Conservation (phyloP, 2,329 filamentous ascomycete genomes). For the Sclerotinia sclerotiorum region DNA sequence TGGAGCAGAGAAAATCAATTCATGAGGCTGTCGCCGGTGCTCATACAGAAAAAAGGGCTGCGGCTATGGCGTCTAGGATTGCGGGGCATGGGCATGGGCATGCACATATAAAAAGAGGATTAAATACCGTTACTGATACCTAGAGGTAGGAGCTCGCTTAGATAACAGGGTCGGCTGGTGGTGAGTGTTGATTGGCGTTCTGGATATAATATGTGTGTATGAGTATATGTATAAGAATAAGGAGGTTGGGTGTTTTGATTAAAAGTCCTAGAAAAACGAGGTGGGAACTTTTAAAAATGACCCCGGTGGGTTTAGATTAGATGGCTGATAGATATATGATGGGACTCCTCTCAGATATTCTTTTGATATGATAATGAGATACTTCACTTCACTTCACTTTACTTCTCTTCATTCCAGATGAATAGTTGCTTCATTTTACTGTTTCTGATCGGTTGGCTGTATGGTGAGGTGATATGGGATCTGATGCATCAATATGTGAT, state of each 20-base stretch:
- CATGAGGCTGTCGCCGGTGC: not conserved
- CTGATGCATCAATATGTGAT: too few relatives aligned
- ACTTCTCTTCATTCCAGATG: not conserved
- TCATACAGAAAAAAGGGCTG: slow-evolving; percentile 3
- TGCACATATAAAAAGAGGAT: not conserved
- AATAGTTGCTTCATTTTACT: too few relatives aligned
- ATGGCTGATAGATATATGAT: not conserved
- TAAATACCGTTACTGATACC: not conserved
- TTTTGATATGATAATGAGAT: slow-evolving; percentile 1
- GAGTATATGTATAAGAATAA: slow-evolving; percentile 5
- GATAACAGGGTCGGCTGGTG: not conserved
- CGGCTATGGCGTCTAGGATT: not conserved
- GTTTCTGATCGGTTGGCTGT: too few relatives aligned
- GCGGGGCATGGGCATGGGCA: not conserved
- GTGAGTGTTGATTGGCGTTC: not conserved
- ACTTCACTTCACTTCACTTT: slow-evolving; percentile 8
- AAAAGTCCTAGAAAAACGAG: not conserved
- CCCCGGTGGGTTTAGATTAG: not conserved
- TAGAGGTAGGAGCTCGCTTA: not conserved
- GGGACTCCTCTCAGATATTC: slow-evolving; percentile 1
- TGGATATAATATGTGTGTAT: slow-evolving; percentile 15
- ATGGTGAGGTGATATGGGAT: too few relatives aligned
- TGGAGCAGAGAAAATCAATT: slow-evolving; percentile 16
- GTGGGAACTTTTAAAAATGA: not conserved
- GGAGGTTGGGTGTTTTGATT: not conserved